These are phyloP conservation scores for Aechmea fasciata DNA, from an alignment of 176 grass and related monocot genomes.

Conservation along the genomic window DNA sequence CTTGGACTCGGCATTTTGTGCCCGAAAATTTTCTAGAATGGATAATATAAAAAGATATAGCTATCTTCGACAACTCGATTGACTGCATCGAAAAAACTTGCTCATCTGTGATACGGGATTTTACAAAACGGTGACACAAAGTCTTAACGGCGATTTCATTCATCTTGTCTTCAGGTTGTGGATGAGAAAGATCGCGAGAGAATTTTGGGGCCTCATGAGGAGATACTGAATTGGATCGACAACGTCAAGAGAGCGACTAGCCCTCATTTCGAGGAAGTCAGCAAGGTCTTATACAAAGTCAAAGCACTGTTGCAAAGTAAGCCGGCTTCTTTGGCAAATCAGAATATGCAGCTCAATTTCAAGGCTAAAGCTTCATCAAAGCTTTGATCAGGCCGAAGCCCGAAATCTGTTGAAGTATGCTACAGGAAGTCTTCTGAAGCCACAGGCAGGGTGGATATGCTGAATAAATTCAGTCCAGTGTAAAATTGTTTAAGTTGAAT, in stretches of 20 bases:
- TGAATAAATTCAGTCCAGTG: too few relatives aligned
- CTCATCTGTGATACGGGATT: background rate
- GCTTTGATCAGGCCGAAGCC: constrained; percentile 14
- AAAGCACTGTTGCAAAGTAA: constrained; percentile 29
- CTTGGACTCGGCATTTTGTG: too few relatives aligned
- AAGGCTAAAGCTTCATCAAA: constrained; percentile 27
- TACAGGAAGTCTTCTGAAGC: background rate
- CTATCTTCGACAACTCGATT: background rate
- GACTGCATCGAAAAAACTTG: background rate
- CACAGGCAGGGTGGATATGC: background rate
- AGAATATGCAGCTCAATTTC: background rate
- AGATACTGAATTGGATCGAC: constrained; percentile 60
- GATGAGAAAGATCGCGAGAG: constrained; percentile 31
- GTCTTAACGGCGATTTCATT: background rate
- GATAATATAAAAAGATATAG: background rate
- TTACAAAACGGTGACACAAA: background rate
- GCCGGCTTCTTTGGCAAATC: background rate
- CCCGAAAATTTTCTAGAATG: too few relatives aligned
- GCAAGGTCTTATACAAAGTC: constrained; percentile 33
- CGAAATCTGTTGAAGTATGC: background rate
- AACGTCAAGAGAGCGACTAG: constrained; percentile 72
- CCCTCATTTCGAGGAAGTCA: constrained; percentile 68
- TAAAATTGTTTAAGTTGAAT: too few relatives aligned
- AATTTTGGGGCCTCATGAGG: constrained; percentile 40
- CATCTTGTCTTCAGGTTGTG: constrained; percentile 33